Conservation (phyloP, 208 protist species). For the Wallacemonas collosoma region DNA sequence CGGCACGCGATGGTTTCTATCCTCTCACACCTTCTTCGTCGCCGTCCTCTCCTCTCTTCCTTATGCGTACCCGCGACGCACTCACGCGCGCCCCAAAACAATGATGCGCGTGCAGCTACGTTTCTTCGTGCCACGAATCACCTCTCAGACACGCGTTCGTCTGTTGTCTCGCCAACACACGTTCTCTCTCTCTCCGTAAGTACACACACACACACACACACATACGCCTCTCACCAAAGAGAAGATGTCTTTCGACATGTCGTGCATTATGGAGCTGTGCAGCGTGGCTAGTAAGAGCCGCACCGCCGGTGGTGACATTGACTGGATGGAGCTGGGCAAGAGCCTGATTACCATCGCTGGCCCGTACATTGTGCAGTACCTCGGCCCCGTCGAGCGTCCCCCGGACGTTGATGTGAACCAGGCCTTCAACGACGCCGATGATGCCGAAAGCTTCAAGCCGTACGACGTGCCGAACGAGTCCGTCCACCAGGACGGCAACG, state of each 20-base stretch:
- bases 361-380: conserved; percentile 59
- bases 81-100: no score
- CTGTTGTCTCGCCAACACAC: neutral
- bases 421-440: conserved; percentile 47
- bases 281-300: conserved; percentile 22
- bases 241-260: conserved; percentile 43
- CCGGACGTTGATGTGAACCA: conserved; percentile 40
- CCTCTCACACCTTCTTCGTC: no score
- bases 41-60: no score
- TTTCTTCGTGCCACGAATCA: neutral
- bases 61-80: no score
- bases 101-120: neutral
- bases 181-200: neutral
- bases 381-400: conserved; percentile 43
- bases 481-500: conserved; percentile 31
- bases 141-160: neutral
- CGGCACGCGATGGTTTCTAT: no score
- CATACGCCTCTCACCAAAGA: neutral
- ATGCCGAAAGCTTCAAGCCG: conserved; percentile 37
- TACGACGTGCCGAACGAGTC: conserved; percentile 33
- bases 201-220: conserved; percentile 18
- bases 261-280: conserved; percentile 38
- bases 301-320: conserved; percentile 22
- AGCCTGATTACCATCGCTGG: conserved; percentile 36
- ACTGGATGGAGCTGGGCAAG: conserved; percentile 42